phyloP scores from a whole-genome alignment of 768 basidiomycete genomes.

The Ephemerocybe angulata region DNA sequence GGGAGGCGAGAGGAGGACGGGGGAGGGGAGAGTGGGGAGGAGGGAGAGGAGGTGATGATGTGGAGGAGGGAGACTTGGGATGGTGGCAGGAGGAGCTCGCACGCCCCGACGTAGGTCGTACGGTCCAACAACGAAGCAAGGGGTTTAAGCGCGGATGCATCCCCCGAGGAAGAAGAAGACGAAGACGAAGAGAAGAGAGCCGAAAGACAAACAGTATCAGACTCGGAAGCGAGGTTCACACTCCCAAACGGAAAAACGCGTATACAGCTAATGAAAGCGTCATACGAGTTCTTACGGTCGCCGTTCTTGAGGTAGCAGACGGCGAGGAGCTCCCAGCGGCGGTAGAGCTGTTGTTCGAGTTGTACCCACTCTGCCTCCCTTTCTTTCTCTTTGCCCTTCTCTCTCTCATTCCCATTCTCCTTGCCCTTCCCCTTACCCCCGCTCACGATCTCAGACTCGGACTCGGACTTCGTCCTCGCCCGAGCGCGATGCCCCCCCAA shows the following conservation, averaged over 20 bases:
- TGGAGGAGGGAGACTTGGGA: constrained; percentile 49
- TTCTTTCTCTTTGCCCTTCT: constrained; percentile 12
- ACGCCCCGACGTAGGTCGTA: constrained; percentile 61
- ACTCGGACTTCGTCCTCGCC: background rate
- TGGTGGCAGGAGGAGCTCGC: constrained; percentile 58
- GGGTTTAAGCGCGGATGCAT: constrained; percentile 50
- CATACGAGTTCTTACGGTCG: constrained; percentile 67
- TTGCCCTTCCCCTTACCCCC: background rate
- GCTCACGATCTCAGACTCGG: background rate
- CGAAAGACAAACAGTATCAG: too few relatives aligned
- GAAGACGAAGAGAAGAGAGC: too few relatives aligned
- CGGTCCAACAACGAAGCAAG: constrained; percentile 60
- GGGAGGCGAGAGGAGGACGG: background rate
- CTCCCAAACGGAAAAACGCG: constrained; percentile 49
- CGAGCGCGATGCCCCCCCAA: constrained; percentile 29
- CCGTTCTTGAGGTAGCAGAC: constrained; percentile 76
- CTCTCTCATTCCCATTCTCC: constrained; percentile 17
- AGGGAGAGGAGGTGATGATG: constrained; percentile 26
- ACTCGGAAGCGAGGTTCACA: constrained; percentile 35
- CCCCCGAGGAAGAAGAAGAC: too few relatives aligned
- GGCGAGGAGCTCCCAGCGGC: constrained; percentile 79
- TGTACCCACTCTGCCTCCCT: constrained; percentile 49
- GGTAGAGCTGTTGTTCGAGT: constrained; percentile 61
- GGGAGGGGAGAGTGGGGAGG: constrained; percentile 9
- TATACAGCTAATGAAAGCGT: constrained; percentile 51